Evolutionary conservation across 2,329 filamentous ascomycete species (phyloP), one percentile per base, ranked within the genome.

Genomic region (Chalara sp.): DNA sequence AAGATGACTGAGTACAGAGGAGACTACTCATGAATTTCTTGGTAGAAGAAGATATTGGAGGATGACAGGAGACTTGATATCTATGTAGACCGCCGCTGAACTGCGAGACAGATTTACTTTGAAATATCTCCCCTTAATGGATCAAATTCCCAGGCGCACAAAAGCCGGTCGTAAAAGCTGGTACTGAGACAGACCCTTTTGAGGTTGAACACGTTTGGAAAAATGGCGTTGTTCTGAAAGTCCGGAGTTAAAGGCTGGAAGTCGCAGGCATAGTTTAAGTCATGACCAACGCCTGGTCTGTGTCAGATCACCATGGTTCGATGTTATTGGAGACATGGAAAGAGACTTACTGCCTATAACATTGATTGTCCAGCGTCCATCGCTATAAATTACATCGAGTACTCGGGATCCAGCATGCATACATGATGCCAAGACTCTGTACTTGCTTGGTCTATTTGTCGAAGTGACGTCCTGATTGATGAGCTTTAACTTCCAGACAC

Each of bases 191-290:
- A 78, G 21, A 72, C 69, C 51, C 61, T 64, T 45, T 56, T 58
- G 48, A 62, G 40, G 32, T 53, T 32, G 5, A 10, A 31, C 21
- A 8, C 28, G 8, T 46, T 59, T 12, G 21, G 21, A 21, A 21
- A 21, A 21, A 21, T 21, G 21, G 21, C 21, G 21, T 21, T 21
- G 21, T 21, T 21, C 3, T 21, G 21, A 21, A 21, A 21, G 21
- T 21, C 21, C 3, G 21, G 21, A 21, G 21, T 21, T 6, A 8
- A 61, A 1, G 75, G 75, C 57, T 79, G 75, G 52, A 82, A 79
- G 67, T 91, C 90, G 60, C 86, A 88, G 6, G 86, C 91, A 66
- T 97, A 97, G 62, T 95, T 96, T 89, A 97, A 75, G 65, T 96
- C 90, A 63, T 92, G 87, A 59, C 89, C 86, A 61, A 95, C 95